Conservation (phyloP, 257 asterid species). For the Asclepias syriaca region DNA sequence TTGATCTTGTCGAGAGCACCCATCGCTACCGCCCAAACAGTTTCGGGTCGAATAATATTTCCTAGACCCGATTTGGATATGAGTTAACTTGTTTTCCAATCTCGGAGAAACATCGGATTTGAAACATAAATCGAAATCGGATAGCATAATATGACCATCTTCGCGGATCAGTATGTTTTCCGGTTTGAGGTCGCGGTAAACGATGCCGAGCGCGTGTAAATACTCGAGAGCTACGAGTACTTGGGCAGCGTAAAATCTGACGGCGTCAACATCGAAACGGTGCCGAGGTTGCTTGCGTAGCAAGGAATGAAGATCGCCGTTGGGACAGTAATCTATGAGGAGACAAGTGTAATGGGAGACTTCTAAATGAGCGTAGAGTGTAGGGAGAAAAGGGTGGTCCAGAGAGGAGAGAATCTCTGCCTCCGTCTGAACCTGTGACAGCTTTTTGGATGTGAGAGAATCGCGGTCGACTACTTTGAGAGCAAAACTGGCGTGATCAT, state of each 20-base stretch:
- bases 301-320: constrained; percentile 77
- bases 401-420: constrained; percentile 62
- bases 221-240: constrained; percentile 68
- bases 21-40: not conserved
- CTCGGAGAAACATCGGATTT: constrained; percentile 44
- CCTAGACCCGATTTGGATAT: constrained; percentile 9
- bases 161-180: constrained; percentile 74
- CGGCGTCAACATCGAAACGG: constrained; percentile 48
- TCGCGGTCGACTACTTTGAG: constrained; percentile 80
- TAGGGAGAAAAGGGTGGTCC: constrained; percentile 85
- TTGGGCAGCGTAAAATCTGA: constrained; percentile 71
- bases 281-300: constrained; percentile 57
- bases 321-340: constrained; percentile 74
- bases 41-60: not conserved
- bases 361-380: constrained; percentile 71
- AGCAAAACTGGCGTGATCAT: constrained; percentile 81
- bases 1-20: constrained; percentile 28
- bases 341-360: constrained; percentile 80
- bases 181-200: constrained; percentile 78
- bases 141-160: constrained; percentile 78
- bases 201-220: constrained; percentile 68
- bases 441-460: constrained; percentile 49
- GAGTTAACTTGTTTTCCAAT: constrained; percentile 31
- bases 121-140: constrained; percentile 79
- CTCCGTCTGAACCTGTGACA: constrained; percentile 70